phyloP scores from a whole-genome alignment of 108 stramenopile species.

The Nitzschia sp. region DNA sequence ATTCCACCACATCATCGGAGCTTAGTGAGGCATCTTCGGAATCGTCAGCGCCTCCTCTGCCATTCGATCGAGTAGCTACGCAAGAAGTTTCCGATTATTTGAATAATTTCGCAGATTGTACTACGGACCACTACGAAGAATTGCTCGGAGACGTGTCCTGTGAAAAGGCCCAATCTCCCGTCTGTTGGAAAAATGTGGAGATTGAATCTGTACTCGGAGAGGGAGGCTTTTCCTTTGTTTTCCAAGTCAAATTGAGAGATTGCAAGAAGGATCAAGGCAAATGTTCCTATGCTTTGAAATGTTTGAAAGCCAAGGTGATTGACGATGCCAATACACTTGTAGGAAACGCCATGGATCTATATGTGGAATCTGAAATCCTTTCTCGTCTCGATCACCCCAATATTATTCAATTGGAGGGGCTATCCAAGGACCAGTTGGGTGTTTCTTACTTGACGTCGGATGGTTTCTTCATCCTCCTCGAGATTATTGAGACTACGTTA shows the following conservation, averaged over 20 bases:
- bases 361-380: slow-evolving; percentile 25
- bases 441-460: slow-evolving; percentile 7
- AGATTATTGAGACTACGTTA: slow-evolving; percentile 20
- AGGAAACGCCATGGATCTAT: slow-evolving; percentile 27
- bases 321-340: slow-evolving; percentile 2
- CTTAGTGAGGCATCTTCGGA: background rate
- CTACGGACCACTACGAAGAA: background rate
- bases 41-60: background rate
- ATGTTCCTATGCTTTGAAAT: slow-evolving; percentile 16
- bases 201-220: slow-evolving; percentile 21
- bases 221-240: slow-evolving; percentile 26
- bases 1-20: no score
- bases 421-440: background rate
- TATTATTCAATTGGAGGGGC: slow-evolving; percentile 25
- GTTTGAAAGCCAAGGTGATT: slow-evolving; percentile 23
- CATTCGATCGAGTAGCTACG: slow-evolving; percentile 11
- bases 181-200: slow-evolving; percentile 5
- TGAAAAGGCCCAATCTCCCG: background rate
- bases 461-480: slow-evolving; percentile 42
- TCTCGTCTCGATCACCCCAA: slow-evolving; percentile 20
- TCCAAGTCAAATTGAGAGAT: slow-evolving; percentile 7
- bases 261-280: background rate
- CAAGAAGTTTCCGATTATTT: background rate
- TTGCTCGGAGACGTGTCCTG: background rate
- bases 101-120: background rate